These are phyloP conservation scores for Solanum gandarillasii DNA, from an alignment of 257 asterid genomes.

Conservation along the genomic window DNA sequence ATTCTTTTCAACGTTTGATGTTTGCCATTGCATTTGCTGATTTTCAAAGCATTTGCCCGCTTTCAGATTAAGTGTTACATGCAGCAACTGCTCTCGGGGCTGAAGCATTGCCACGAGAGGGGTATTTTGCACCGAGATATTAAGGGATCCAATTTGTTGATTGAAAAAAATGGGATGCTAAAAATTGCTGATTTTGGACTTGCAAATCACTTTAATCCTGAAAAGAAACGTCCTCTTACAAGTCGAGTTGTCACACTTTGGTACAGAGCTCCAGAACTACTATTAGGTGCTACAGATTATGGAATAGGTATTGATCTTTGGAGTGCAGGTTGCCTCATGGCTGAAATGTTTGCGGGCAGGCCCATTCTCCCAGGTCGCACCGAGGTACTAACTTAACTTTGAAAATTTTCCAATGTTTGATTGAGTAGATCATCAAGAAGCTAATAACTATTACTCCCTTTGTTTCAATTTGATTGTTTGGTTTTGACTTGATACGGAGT, in stretches of 20 bases:
- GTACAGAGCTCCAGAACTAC: constrained; percentile 79
- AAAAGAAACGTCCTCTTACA: constrained; percentile 45
- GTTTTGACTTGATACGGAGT: not conserved
- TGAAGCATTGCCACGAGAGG: constrained; percentile 71
- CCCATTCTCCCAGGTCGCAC: constrained; percentile 75
- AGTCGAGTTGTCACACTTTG: constrained; percentile 84
- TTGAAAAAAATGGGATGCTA: constrained; percentile 58
- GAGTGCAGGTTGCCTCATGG: constrained; percentile 90
- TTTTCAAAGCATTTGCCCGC: not conserved
- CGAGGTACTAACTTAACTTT: constrained; percentile 36
- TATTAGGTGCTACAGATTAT: constrained; percentile 70
- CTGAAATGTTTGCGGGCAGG: constrained; percentile 75
- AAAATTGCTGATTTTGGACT: constrained; percentile 83
- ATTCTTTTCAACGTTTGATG: not conserved
- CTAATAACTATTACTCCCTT: not conserved
- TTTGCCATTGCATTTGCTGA: not conserved
- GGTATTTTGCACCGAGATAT: constrained; percentile 76
- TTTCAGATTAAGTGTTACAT: constrained; percentile 65
- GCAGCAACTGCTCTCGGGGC: constrained; percentile 65
- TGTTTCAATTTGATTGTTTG: not conserved
- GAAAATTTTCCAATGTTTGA: not conserved
- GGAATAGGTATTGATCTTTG: constrained; percentile 74
- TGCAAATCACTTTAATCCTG: constrained; percentile 37
- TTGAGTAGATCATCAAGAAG: not conserved
- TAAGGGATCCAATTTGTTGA: constrained; percentile 71